Evolutionary conservation across 2,329 filamentous ascomycete species (phyloP).

Genomic region (Xylariaceae sp.): DNA sequence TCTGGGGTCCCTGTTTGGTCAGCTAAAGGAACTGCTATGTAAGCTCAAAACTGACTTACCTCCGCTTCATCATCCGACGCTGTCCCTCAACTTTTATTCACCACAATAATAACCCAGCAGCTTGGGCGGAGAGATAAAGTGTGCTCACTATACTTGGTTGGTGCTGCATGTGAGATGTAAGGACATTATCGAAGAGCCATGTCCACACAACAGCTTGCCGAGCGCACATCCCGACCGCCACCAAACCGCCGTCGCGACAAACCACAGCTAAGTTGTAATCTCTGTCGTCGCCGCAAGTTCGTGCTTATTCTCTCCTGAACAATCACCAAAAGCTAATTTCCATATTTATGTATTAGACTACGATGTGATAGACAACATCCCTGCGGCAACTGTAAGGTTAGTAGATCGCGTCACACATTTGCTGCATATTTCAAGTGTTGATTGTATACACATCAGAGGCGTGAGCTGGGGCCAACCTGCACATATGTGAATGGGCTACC

Average conservation of each 20-base stretch:
- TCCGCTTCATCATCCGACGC: too few species aligned
- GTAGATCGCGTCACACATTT: background rate
- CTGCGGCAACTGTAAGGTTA: slow-evolving; percentile 18
- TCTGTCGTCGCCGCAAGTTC: slow-evolving; percentile 21
- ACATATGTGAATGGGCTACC: slow-evolving; percentile 10
- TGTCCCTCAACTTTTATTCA: too few species aligned
- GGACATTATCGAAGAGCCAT: too few species aligned
- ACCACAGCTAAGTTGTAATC: slow-evolving; percentile 21
- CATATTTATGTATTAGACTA: slow-evolving; percentile 8
- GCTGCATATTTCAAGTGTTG: background rate
- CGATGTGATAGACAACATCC: slow-evolving; percentile 20
- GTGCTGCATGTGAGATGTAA: too few species aligned
- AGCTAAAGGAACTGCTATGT: too few species aligned
- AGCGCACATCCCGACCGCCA: slow-evolving; percentile 12
- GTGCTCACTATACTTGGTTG: too few species aligned
- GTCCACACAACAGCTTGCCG: too few species aligned
- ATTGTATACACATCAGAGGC: slow-evolving; percentile 13
- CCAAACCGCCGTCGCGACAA: slow-evolving; percentile 23
- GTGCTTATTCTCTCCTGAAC: background rate
- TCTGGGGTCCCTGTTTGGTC: too few species aligned
- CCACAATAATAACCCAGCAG: too few species aligned
- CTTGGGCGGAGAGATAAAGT: too few species aligned
- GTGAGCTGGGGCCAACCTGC: slow-evolving; percentile 14
- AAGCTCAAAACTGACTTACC: too few species aligned
- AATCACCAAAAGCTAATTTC: background rate